phyloP scores from a whole-genome alignment of 352 stramenopile genomes.

The Pythium periplocum region DNA sequence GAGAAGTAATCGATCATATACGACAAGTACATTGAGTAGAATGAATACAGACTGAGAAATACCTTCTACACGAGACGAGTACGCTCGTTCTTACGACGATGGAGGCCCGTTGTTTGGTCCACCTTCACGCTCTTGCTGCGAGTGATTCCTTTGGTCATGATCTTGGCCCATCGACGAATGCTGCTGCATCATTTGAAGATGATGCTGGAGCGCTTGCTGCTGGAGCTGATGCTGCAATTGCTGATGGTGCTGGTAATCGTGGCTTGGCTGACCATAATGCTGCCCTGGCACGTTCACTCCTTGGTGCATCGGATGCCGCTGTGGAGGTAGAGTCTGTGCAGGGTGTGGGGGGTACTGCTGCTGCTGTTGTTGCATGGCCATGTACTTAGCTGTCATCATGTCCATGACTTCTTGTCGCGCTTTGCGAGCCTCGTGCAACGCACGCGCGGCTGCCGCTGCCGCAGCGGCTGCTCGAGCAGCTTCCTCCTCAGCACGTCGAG shows the following conservation, averaged over 20 bases:
- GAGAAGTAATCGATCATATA: constrained; percentile 28
- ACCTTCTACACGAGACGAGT: too few species aligned
- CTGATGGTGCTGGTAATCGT: constrained; percentile 49
- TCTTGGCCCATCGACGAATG: neutral
- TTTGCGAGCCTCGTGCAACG: constrained; percentile 71
- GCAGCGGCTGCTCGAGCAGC: constrained; percentile 62
- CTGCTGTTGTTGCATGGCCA: constrained; percentile 69
- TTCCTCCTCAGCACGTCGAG: constrained; percentile 77
- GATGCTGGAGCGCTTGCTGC: constrained; percentile 41
- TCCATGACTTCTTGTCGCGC: constrained; percentile 78
- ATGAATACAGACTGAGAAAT: too few species aligned
- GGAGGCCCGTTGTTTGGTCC: too few species aligned
- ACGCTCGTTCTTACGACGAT: too few species aligned
- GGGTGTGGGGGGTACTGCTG: constrained; percentile 21
- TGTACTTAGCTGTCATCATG: constrained; percentile 75
- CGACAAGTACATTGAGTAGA: too few species aligned
- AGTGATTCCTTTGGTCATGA: too few species aligned
- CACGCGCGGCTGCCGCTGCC: constrained; percentile 59
- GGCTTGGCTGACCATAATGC: constrained; percentile 35
- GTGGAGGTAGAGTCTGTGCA: constrained; percentile 19
- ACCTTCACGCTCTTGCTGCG: too few species aligned
- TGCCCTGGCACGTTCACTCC: constrained; percentile 28
- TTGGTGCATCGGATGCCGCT: constrained; percentile 14
- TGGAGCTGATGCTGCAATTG: constrained; percentile 37
- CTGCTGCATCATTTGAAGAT: constrained; percentile 36